phyloP scores from a whole-genome alignment of 2,329 filamentous ascomycete species.

The Fusarium euwallaceae region DNA sequence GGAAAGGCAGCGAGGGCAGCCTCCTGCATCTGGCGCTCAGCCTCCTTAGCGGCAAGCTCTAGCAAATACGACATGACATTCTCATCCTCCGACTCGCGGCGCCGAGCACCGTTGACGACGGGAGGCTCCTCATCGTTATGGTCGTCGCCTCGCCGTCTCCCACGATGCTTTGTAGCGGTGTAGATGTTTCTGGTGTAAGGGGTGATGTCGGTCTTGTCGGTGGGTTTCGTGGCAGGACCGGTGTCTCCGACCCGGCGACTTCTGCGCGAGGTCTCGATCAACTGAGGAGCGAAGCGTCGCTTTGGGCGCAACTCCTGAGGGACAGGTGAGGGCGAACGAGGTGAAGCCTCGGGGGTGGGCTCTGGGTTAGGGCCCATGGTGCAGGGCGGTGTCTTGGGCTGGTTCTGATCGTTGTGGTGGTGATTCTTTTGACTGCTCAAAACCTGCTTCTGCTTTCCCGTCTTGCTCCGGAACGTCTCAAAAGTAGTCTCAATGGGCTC shows the following conservation, averaged over 20 bases:
- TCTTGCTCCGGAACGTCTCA: constrained; percentile 66
- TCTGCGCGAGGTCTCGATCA: constrained; percentile 84
- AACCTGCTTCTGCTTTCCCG: constrained; percentile 37
- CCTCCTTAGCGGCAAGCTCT: constrained; percentile 82
- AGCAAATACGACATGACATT: constrained; percentile 82
- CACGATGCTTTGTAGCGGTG: constrained; percentile 58
- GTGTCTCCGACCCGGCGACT: constrained; percentile 76
- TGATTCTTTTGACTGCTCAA: constrained; percentile 2
- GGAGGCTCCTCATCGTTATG: constrained; percentile 16
- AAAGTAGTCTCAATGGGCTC: constrained; percentile 80
- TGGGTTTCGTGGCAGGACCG: constrained; percentile 71
- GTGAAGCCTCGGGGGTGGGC: constrained; percentile 67
- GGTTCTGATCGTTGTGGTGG: constrained; percentile 24
- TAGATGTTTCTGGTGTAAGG: constrained; percentile 74
- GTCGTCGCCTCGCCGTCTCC: constrained; percentile 47
- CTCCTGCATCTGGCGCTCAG: constrained; percentile 84
- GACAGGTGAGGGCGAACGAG: constrained; percentile 61
- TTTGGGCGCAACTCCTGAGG: constrained; percentile 58
- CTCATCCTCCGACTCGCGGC: constrained; percentile 81
- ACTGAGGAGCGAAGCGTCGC: constrained; percentile 78
- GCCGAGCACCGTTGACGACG: constrained; percentile 40
- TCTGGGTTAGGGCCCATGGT: constrained; percentile 67
- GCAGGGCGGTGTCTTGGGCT: constrained; percentile 26
- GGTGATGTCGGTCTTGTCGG: constrained; percentile 80
- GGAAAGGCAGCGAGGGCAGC: constrained; percentile 82